Base-by-base conservation (phyloP, 352 stramenopile genomes). In the Globisporangium rhizosaccharum region DNA sequence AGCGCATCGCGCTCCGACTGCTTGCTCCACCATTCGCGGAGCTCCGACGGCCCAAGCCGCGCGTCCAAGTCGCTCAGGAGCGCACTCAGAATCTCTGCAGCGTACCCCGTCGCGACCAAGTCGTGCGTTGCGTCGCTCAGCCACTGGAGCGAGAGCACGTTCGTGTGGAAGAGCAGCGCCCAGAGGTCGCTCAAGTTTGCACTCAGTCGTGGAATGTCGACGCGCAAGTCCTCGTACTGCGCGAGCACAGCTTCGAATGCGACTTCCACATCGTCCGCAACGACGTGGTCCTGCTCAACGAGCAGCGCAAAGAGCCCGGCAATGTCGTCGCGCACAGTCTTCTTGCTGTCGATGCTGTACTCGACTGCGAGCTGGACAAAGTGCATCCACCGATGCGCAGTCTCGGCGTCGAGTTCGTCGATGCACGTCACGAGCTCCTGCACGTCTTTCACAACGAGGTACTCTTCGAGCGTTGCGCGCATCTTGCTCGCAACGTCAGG, bases 391-490 rank as follows among this genome's bases (percentile, higher is more conserved):
- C 68, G 59, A 56, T 80, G 59, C 9, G 63, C 57, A 5, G 37
- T 26, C 11, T 44, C 41, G 0, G 33, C 48, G 9, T 74, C 76
- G 14, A 92, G 61, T 55, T 95, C 86, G 10, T 90, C 65, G 12
- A 94, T 72, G 57, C 86, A 95, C 28, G 74, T 68, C 53, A 91
- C 79, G 28, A 92, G 66, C 62, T 95, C 86, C 26, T 70, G 64
- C 7, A 91, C 59, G 37, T 95, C 86, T 41, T 89, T 88, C 15
- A 90, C 72, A 1, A 73, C 76, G 9, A 95, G 45, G 37, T 88
- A 95, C 68, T 95, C 86, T 26, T 91, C 76, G 9, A 95, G 56
- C 2, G 79, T 92, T 52, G 61, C 84, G 28, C 78, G 72, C 71
- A 95, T 74, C 57, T 88, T 90, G 14, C 56, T 60, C 9, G 80